These are phyloP conservation scores for Chaetomium strumarium DNA, from an alignment of 2,329 filamentous ascomycete species.

Conservation along the genomic window DNA sequence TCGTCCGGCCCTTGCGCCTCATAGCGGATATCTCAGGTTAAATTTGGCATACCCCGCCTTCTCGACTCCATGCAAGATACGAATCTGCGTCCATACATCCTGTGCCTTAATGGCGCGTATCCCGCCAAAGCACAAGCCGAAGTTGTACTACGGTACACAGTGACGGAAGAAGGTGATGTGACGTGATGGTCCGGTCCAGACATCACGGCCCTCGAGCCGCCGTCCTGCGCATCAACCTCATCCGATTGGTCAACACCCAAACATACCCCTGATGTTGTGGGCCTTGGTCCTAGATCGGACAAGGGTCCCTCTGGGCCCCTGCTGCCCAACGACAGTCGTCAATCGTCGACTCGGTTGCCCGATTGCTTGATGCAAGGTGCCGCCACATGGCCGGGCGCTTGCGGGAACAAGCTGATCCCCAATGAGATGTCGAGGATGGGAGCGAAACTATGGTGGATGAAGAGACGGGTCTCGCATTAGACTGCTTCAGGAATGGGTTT, in stretches of 20 bases:
- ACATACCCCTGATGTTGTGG: neutral
- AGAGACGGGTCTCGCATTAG: neutral
- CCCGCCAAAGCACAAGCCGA: neutral
- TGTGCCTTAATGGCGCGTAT: conserved; percentile 3
- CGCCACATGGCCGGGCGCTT: conserved; percentile 8
- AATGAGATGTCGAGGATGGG: neutral
- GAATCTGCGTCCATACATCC: neutral
- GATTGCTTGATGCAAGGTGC: too few relatives aligned
- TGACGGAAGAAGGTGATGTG: neutral
- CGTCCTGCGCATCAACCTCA: too few relatives aligned
- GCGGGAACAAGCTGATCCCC: neutral
- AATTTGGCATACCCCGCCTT: too few relatives aligned
- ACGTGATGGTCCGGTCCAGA: neutral
- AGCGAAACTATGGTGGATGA: neutral
- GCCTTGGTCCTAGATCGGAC: too few relatives aligned
- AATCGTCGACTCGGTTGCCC: neutral
- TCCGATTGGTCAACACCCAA: neutral
- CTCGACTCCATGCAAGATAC: neutral
- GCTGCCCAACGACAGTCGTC: neutral
- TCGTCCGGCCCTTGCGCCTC: too few relatives aligned
- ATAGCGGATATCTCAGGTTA: too few relatives aligned
- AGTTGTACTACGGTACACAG: too few relatives aligned
- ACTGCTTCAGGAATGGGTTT: neutral
- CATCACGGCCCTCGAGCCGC: too few relatives aligned
- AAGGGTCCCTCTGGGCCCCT: neutral